A percentile compares a stretch with the other conserved stretches of the same genome.
phyloP scores from a whole-genome alignment of 2,329 filamentous ascomycete species.

The Cladosporium sp. region DNA sequence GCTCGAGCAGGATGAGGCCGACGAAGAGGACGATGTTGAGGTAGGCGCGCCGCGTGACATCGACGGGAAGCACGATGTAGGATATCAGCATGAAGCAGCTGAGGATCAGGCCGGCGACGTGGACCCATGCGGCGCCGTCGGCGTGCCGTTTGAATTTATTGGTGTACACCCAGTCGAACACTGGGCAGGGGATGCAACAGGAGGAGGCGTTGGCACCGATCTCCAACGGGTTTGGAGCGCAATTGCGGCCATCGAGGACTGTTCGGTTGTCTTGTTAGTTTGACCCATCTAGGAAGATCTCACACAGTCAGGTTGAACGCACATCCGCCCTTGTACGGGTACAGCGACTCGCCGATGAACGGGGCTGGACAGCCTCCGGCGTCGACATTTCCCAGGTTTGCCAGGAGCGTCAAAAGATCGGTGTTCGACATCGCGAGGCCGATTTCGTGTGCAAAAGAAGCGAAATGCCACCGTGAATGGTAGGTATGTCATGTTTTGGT shows the following conservation, averaged over 20 bases:
- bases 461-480: not conserved
- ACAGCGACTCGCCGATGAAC: conserved; percentile 23
- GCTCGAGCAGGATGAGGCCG: conserved; percentile 68
- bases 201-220: conserved; percentile 17
- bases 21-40: conserved; percentile 74
- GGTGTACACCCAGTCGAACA: conserved; percentile 67
- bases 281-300: not conserved
- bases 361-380: conserved; percentile 24
- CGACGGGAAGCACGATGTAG: conserved; percentile 70
- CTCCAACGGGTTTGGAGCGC: conserved; percentile 24
- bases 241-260: conserved; percentile 24
- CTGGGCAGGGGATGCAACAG: conserved; percentile 83
- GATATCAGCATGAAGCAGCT: conserved; percentile 72
- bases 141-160: conserved; percentile 53
- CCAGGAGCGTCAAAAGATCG: conserved; percentile 11
- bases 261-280: not conserved
- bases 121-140: conserved; percentile 73
- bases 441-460: no score
- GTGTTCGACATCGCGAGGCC: conserved; percentile 1
- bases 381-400: conserved; percentile 19
- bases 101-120: conserved; percentile 64
- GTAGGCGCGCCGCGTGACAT: conserved; percentile 80
- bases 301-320: no score
- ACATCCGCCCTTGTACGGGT: conserved; percentile 25
- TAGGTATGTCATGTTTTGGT: not conserved